Percentiles rank a stretch among this genome's conserved stretches.
phyloP scores from a whole-genome alignment of 2,329 filamentous ascomycete species.

The Neonectria sp. region DNA sequence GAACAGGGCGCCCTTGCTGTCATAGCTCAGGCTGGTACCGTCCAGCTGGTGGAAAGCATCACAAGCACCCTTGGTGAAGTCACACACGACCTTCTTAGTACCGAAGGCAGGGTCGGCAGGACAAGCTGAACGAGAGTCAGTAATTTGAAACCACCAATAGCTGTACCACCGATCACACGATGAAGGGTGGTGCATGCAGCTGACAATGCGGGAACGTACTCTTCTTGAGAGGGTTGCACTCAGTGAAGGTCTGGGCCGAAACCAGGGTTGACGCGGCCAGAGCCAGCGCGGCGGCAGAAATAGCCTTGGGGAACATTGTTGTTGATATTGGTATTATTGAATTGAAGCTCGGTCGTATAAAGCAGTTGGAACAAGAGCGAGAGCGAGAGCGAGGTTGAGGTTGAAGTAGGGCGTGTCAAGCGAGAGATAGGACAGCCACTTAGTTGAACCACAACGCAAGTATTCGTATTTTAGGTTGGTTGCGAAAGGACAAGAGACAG shows the following conservation, averaged over 20 bases:
- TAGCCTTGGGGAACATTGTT: slow-evolving; percentile 61
- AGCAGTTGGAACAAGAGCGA: neutral
- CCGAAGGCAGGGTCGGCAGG: slow-evolving; percentile 84
- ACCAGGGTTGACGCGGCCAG: slow-evolving; percentile 65
- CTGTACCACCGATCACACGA: neutral
- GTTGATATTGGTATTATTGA: slow-evolving; percentile 19
- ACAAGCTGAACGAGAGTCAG: slow-evolving; percentile 66
- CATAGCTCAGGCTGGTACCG: slow-evolving; percentile 66
- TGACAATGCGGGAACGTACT: slow-evolving; percentile 50
- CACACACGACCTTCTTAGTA: slow-evolving; percentile 68
- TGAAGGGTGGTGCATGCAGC: neutral
- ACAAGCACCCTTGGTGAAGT: slow-evolving; percentile 83
- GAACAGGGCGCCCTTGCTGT: slow-evolving; percentile 67
- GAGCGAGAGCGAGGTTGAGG: slow-evolving; percentile 25
- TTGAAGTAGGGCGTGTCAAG: slow-evolving; percentile 35
- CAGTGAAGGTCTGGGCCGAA: slow-evolving; percentile 70
- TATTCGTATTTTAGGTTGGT: slow-evolving; percentile 9
- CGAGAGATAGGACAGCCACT: slow-evolving; percentile 36
- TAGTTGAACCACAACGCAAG: slow-evolving; percentile 25
- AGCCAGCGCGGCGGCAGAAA: slow-evolving; percentile 62
- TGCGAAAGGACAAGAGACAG: slow-evolving; percentile 22
- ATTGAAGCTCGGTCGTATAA: slow-evolving; percentile 18
- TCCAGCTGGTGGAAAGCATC: slow-evolving; percentile 64
- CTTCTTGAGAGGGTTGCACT: slow-evolving; percentile 69
- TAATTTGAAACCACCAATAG: neutral